phyloP scores from a whole-genome alignment of 192 early-diverging fungal genomes.

The Coemansia sp. region DNA sequence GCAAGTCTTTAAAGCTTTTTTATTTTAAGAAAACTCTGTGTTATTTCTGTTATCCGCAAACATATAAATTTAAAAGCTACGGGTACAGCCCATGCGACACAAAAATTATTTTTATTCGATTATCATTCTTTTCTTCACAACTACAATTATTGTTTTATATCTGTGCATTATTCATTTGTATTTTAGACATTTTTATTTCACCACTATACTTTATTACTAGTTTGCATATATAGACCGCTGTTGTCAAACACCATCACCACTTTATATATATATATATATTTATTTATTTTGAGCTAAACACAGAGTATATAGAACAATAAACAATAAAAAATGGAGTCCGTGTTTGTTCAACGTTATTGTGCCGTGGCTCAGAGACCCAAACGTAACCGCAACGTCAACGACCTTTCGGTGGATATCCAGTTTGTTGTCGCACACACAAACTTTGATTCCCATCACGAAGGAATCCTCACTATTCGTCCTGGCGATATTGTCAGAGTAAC shows the following conservation, averaged over 20 bases:
- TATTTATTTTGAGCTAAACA: no score
- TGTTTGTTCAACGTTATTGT: constrained; percentile 7
- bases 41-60: neutral
- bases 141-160: neutral
- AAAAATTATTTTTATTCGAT: neutral
- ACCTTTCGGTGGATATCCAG: constrained; percentile 32
- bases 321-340: constrained; percentile 8
- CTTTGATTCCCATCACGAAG: constrained; percentile 35
- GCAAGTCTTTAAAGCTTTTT: neutral
- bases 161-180: neutral
- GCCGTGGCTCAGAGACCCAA: neutral
- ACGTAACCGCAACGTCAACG: constrained; percentile 14
- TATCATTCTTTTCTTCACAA: neutral
- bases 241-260: no score
- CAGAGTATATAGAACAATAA: neutral
- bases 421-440: constrained; percentile 43
- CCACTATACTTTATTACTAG: no score
- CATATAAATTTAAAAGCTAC: neutral
- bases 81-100: neutral
- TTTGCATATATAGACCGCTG: no score
- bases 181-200: no score
- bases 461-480: constrained; percentile 32
- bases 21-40: neutral
- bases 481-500: constrained; percentile 47
- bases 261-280: no score